Evolutionary conservation across 2,329 filamentous ascomycete genomes (phyloP), one percentile per base, ranked within the genome.

Genomic region (Hymenoscyphus albidus): DNA sequence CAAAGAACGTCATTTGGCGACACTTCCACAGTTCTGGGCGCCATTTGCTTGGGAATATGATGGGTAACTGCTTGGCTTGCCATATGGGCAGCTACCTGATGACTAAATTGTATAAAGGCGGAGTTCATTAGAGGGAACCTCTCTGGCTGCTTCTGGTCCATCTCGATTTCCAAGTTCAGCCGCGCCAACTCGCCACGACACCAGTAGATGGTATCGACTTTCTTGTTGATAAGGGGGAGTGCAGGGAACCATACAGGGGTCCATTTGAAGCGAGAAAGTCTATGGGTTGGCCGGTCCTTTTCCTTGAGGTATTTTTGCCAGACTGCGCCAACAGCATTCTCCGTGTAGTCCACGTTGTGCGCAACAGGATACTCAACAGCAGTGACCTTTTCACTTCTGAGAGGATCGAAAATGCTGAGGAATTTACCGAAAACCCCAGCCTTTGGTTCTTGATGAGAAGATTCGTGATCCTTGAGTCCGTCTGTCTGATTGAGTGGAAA

Each of bases 71-170:
- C 88, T 76, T 99, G 95, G 75, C 93, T 97, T 64, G 94, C 95
- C 95, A 99, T 98, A 73, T 99, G 95, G 0, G 95, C 95, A 5
- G 94, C 93, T 1, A 97, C 91, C 75, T 99, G 95, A 74, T 97
- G 90, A 74, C 99, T 97, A 82, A 99, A 99, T 75, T 99, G 95
- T 67, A 99, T 93, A 71, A 99, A 99, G 0, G 95, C 95, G 0
- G 94, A 97, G 73, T 91, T 97, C 93, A 97, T 96, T 58, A 93
- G 79, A 0, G 94, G 93, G 68, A 92, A 98, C 4, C 89, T 87
- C 70, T 97, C 93, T 0, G 91, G 89, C 59, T 95, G 83, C 62
- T 89, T 84, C 75, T 99, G 95, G 70, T 98, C 95, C 56, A 89
- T 81, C 71, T 97, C 93, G 62, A 99, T 97, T 75, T 98, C 93